Evolutionary conservation across 768 basidiomycete genomes (phyloP).

Genomic region (Agrocybe chaxingu): DNA sequence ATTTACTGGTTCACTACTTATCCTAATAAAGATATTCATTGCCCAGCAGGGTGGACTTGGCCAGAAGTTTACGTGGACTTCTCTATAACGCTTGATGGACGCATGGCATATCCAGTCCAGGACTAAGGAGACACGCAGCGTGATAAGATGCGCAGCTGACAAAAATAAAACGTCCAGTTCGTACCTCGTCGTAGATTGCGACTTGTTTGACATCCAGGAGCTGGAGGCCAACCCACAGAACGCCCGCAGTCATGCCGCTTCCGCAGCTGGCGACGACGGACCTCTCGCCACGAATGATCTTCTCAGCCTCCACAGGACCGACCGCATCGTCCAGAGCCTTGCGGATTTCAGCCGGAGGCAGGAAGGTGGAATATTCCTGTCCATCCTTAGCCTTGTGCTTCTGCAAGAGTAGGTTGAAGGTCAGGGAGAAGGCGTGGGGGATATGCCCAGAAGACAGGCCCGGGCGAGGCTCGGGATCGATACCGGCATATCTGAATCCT

Average conservation of each 20-base stretch:
- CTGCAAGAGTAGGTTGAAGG: conserved; percentile 74
- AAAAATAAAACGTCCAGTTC: not conserved
- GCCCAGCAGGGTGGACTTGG: too few species aligned
- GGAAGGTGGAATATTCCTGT: conserved; percentile 55
- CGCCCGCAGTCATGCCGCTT: conserved; percentile 96
- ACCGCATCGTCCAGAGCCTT: conserved; percentile 60
- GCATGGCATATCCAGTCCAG: conserved; percentile 91
- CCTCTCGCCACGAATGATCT: conserved; percentile 57
- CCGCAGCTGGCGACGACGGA: conserved; percentile 80
- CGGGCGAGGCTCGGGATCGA: conserved; percentile 85
- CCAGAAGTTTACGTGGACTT: conserved; percentile 29
- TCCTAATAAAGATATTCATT: too few species aligned
- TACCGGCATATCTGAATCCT: conserved; percentile 67
- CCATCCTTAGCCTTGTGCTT: conserved; percentile 36
- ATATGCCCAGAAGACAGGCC: conserved; percentile 91
- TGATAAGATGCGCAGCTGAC: not conserved
- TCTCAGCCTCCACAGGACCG: conserved; percentile 51
- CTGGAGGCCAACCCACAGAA: conserved; percentile 91
- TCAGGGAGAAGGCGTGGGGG: conserved; percentile 79
- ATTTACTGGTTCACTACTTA: too few species aligned
- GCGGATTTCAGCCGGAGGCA: conserved; percentile 54
- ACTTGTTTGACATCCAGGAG: conserved; percentile 58
- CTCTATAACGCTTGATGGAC: conserved; percentile 70
- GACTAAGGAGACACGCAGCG: conserved; percentile 47
- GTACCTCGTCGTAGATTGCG: conserved; percentile 93